Percentiles rank a stretch among this genome's conserved stretches.
phyloP scores from a whole-genome alignment of 768 basidiomycete species.

The Harrya chromipes region DNA sequence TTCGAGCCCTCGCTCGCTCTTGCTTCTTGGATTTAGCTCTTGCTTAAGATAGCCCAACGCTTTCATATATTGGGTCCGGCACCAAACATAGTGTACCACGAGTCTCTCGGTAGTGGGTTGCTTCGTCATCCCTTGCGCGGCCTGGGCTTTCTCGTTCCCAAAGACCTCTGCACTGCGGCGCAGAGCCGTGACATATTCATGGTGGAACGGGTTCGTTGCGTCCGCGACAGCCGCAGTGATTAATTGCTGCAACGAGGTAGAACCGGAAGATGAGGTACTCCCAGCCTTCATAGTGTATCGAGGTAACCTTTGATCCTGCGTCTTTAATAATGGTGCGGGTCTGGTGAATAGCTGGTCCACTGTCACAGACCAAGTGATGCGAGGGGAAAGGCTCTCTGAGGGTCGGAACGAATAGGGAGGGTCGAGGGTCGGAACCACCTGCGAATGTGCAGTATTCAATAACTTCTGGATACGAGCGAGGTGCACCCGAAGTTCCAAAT shows the following conservation, averaged over 20 bases:
- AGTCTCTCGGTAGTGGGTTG: background rate
- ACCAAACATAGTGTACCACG: background rate
- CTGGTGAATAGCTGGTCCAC: background rate
- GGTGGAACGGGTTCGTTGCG: conserved; percentile 1
- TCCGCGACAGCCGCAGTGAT: background rate
- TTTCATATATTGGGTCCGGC: background rate
- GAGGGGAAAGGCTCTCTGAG: background rate
- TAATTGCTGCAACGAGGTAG: background rate
- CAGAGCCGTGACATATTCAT: conserved; percentile 5
- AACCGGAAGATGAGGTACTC: background rate
- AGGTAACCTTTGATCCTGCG: background rate
- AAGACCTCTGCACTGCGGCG: conserved; percentile 4
- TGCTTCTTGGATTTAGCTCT: conserved; percentile 10
- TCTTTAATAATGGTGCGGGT: background rate
- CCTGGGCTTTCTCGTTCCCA: conserved; percentile 2
- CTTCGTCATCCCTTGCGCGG: background rate
- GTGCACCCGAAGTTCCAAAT: conserved; percentile 9
- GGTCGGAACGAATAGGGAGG: conserved; percentile 1
- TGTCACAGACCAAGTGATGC: background rate
- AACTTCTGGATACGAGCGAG: conserved; percentile 11
- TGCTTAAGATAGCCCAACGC: background rate
- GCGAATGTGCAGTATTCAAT: background rate
- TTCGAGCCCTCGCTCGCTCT: conserved; percentile 10
- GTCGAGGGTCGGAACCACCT: background rate
- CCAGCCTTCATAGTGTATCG: background rate